phyloP scores from a whole-genome alignment of 2,329 filamentous ascomycete species.

The Diplodia mutila region DNA sequence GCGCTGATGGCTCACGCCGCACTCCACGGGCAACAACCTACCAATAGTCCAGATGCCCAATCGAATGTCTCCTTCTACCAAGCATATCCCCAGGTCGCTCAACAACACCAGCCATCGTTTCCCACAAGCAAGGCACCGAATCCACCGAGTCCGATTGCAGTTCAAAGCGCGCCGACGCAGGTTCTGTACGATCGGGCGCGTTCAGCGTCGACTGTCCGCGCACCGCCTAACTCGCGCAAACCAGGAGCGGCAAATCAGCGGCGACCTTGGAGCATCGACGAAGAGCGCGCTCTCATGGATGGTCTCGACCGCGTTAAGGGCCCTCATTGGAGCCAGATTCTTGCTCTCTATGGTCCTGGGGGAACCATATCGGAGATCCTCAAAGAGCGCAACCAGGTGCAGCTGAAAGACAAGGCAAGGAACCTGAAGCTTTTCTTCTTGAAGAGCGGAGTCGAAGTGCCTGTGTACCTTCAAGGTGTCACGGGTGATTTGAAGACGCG shows the following conservation, averaged over 20 bases:
- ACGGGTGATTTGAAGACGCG: slow-evolving; percentile 88
- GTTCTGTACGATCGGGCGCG: slow-evolving; percentile 62
- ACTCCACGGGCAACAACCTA: slow-evolving; percentile 22
- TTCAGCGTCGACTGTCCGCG: slow-evolving; percentile 58
- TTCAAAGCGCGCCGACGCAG: slow-evolving; percentile 56
- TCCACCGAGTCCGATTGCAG: slow-evolving; percentile 39
- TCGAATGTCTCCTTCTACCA: slow-evolving; percentile 25
- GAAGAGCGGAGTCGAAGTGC: slow-evolving; percentile 89
- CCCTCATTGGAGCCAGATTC: slow-evolving; percentile 90
- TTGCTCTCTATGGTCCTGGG: slow-evolving; percentile 78
- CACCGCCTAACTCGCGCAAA: slow-evolving; percentile 57
- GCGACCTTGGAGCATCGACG: slow-evolving; percentile 84
- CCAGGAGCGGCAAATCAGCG: slow-evolving; percentile 62
- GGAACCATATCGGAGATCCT: slow-evolving; percentile 81
- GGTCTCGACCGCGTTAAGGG: slow-evolving; percentile 87
- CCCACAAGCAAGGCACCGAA: slow-evolving; percentile 21
- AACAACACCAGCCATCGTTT: slow-evolving; percentile 25
- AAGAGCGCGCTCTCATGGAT: slow-evolving; percentile 87
- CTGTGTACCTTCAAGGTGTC: slow-evolving; percentile 82
- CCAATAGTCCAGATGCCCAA: slow-evolving; percentile 19
- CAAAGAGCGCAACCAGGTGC: slow-evolving; percentile 87
- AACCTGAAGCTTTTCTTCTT: slow-evolving; percentile 91
- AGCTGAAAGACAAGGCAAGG: slow-evolving; percentile 88
- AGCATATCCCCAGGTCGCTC: slow-evolving; percentile 29
- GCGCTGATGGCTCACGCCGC: slow-evolving; percentile 30